Evolutionary conservation across 169 alveolate genomes (phyloP).

Genomic region (Plasmodium inui): DNA sequence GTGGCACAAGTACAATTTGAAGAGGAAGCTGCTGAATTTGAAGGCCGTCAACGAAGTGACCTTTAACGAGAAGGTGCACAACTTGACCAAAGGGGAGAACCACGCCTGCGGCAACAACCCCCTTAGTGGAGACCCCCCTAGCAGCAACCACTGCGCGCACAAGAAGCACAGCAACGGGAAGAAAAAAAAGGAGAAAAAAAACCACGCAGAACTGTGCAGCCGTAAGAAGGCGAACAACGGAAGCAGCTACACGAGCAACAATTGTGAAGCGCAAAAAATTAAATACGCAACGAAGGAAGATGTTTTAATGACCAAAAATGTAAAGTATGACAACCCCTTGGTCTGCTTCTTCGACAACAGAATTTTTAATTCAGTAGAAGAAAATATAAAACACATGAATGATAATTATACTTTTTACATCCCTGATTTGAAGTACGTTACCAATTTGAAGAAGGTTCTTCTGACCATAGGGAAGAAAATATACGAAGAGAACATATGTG

Average conservation of each 20-base stretch:
- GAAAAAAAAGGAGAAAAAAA: slow-evolving; percentile 64
- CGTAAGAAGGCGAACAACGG: background rate
- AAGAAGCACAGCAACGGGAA: slow-evolving; percentile 20
- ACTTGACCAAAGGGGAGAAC: slow-evolving; percentile 39
- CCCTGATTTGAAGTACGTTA: slow-evolving; percentile 71
- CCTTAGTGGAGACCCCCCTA: background rate
- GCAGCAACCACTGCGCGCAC: background rate
- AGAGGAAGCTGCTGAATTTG: slow-evolving; percentile 82
- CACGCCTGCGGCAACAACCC: too few relatives aligned
- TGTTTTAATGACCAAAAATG: slow-evolving; percentile 30
- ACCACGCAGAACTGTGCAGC: background rate
- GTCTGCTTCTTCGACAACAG: slow-evolving; percentile 80
- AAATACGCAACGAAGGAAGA: slow-evolving; percentile 68
- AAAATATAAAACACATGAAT: slow-evolving; percentile 79
- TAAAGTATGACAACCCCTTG: slow-evolving; percentile 63
- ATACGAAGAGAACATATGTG: slow-evolving; percentile 81
- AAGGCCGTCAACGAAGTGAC: slow-evolving; percentile 75
- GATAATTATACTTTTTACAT: slow-evolving; percentile 76
- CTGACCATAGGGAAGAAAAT: slow-evolving; percentile 79
- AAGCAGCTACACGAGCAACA: background rate
- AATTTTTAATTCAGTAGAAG: slow-evolving; percentile 72
- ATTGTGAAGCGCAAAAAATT: background rate
- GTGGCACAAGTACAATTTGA: slow-evolving; percentile 89
- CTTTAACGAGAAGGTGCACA: slow-evolving; percentile 75
- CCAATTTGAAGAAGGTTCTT: slow-evolving; percentile 40